Evolutionary conservation across 2,329 filamentous ascomycete genomes (phyloP).

Genomic region (Venturiaceae sp.): DNA sequence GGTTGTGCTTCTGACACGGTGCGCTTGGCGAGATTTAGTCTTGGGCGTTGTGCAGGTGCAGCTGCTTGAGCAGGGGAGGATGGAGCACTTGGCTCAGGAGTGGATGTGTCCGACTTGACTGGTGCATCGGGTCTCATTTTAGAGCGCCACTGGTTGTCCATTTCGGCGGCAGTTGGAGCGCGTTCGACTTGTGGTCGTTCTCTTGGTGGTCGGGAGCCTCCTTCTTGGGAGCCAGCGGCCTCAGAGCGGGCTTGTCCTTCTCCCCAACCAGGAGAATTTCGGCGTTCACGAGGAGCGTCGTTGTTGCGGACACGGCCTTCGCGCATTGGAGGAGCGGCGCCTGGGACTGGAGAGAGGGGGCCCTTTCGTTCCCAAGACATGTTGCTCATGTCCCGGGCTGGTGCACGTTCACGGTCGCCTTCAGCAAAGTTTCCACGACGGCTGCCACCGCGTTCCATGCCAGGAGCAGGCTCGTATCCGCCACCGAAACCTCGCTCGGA

Average conservation of each 20-base stretch:
- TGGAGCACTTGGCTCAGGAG: conserved; percentile 65
- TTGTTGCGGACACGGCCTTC: conserved; percentile 50
- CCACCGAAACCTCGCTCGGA: conserved; percentile 41
- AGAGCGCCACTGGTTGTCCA: conserved; percentile 86
- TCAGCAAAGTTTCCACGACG: conserved; percentile 55
- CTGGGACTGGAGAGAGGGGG: conserved; percentile 63
- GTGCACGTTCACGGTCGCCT: conserved; percentile 60
- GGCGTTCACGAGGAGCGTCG: conserved; percentile 42
- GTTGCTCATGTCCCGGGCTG: conserved; percentile 57
- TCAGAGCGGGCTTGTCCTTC: conserved; percentile 38
- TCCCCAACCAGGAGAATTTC: conserved; percentile 62
- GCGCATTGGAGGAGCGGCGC: conserved; percentile 30
- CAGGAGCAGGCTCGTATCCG: conserved; percentile 38
- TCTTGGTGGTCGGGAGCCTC: conserved; percentile 62
- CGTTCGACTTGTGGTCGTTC: conserved; percentile 60
- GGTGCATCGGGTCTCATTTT: conserved; percentile 78
- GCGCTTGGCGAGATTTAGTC: conserved; percentile 80
- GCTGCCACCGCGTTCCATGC: conserved; percentile 55
- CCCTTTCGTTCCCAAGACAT: conserved; percentile 79
- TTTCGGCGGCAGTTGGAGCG: conserved; percentile 76
- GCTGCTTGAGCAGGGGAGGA: conserved; percentile 59
- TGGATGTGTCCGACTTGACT: conserved; percentile 52
- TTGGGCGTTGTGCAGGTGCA: conserved; percentile 59
- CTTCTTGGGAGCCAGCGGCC: conserved; percentile 49
- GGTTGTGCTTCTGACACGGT: conserved; percentile 70